A percentile compares a stretch with the other conserved stretches of the same genome.
Conservation (phyloP, 306 rosid genomes). For the Elaeagnus macrophylla region DNA sequence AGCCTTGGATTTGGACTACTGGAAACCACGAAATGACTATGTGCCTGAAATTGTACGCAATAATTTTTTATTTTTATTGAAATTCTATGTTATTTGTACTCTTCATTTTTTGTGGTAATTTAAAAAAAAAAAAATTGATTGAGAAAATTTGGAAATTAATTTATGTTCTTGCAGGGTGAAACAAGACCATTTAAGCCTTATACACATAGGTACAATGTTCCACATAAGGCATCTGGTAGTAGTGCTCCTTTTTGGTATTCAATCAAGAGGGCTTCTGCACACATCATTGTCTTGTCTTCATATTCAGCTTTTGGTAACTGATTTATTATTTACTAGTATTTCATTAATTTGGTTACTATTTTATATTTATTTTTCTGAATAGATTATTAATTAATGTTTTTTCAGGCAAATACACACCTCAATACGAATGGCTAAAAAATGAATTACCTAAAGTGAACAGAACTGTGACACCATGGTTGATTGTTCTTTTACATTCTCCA, state of each 20-base stretch:
- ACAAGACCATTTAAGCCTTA: conserved; percentile 14
- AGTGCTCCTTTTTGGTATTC: conserved; percentile 17
- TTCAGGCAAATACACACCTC: conserved; percentile 33
- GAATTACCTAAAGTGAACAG: conserved; percentile 38
- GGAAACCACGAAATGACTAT: conserved; percentile 61
- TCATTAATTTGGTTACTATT: neutral
- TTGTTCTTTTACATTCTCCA: conserved; percentile 33
- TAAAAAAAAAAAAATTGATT: too few relatives aligned
- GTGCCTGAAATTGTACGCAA: conserved; percentile 47
- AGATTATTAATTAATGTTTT: neutral
- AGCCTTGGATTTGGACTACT: conserved; percentile 57
- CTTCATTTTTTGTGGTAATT: too few relatives aligned
- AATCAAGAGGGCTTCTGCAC: conserved; percentile 13
- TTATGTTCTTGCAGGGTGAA: conserved; percentile 10
- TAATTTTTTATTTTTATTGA: too few relatives aligned
- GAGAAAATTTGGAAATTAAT: too few relatives aligned
- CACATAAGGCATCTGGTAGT: conserved; percentile 9
- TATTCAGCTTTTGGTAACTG: conserved; percentile 13
- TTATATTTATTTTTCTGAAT: neutral
- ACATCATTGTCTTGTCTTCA: conserved; percentile 13
- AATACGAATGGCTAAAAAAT: conserved; percentile 28
- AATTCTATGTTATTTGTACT: too few relatives aligned
- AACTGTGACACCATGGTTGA: conserved; percentile 40
- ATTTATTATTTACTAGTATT: neutral
- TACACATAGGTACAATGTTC: conserved; percentile 14